phyloP scores from a whole-genome alignment of 192 early-diverging fungal genomes.

The Coemansia sp. region DNA sequence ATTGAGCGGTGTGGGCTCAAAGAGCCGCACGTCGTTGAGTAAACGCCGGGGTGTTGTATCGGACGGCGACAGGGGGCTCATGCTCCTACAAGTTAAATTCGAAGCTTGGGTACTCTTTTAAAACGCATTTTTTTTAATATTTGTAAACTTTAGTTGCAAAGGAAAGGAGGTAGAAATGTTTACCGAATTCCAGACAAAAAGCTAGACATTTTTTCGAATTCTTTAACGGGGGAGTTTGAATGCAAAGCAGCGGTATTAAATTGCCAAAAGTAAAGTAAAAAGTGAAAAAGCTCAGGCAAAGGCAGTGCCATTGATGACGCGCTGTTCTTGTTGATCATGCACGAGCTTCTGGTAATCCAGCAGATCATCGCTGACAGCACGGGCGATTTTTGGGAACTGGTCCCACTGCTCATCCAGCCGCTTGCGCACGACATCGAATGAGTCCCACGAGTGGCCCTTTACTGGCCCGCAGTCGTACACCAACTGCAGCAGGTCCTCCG shows the following conservation, averaged over 20 bases:
- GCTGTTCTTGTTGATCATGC: constrained; percentile 9
- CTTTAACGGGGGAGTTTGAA: too few species aligned
- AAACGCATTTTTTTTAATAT: too few species aligned
- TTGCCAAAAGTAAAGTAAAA: too few species aligned
- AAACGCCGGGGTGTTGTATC: neutral
- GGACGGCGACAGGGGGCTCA: neutral
- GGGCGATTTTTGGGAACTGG: constrained; percentile 37
- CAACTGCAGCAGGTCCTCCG: constrained; percentile 51
- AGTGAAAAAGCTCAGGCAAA: constrained; percentile 12
- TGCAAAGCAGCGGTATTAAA: neutral
- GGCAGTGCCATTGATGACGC: constrained; percentile 14
- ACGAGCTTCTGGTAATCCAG: constrained; percentile 25
- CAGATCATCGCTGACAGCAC: constrained; percentile 39
- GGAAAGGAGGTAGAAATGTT: neutral
- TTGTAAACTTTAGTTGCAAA: neutral
- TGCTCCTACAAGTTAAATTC: too few species aligned
- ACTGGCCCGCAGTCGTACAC: constrained; percentile 65
- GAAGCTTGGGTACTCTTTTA: too few species aligned
- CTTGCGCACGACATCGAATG: constrained; percentile 57
- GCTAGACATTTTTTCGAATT: constrained; percentile 25
- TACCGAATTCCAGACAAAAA: constrained; percentile 39
- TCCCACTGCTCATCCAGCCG: constrained; percentile 63
- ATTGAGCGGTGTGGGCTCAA: constrained; percentile 26
- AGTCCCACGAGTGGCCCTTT: constrained; percentile 50
- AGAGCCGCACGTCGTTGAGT: constrained; percentile 29